Evolutionary conservation across 2,329 filamentous ascomycete species (phyloP).

Genomic region (Microdochium bolleyi): DNA sequence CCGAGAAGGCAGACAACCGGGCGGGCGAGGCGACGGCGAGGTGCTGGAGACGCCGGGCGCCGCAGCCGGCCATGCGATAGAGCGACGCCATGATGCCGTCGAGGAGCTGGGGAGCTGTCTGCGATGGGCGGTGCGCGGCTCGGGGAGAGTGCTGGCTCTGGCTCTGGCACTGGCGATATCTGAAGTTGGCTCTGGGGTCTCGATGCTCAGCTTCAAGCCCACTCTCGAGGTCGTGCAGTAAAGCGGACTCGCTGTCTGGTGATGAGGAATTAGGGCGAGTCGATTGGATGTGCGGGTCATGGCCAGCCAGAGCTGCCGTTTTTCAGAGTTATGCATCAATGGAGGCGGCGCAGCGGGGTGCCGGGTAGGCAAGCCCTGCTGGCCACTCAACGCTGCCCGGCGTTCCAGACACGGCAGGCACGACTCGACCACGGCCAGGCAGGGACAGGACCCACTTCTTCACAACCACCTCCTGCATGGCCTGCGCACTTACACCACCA

Average conservation of each 20-base stretch:
- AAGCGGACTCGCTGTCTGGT: neutral
- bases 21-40: slow-evolving; percentile 15
- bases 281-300: slow-evolving; percentile 1
- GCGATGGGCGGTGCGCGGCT: neutral
- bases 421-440: no score
- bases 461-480: no score
- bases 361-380: neutral
- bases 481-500: no score
- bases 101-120: neutral
- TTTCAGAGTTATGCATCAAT: neutral
- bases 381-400: no score
- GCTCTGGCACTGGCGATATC: neutral
- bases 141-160: neutral
- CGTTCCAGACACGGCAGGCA: no score
- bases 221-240: neutral
- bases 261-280: neutral
- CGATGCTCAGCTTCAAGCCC: no score
- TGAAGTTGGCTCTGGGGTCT: neutral
- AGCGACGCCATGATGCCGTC: slow-evolving; percentile 56
- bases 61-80: slow-evolving; percentile 64
- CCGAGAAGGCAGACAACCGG: slow-evolving; percentile 4
- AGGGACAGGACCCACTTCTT: no score
- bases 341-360: neutral
- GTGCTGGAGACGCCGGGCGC: slow-evolving; percentile 54
- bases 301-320: neutral